Conservation (phyloP, 2,329 filamentous ascomycete genomes). For the Sclerotinia minor region DNA sequence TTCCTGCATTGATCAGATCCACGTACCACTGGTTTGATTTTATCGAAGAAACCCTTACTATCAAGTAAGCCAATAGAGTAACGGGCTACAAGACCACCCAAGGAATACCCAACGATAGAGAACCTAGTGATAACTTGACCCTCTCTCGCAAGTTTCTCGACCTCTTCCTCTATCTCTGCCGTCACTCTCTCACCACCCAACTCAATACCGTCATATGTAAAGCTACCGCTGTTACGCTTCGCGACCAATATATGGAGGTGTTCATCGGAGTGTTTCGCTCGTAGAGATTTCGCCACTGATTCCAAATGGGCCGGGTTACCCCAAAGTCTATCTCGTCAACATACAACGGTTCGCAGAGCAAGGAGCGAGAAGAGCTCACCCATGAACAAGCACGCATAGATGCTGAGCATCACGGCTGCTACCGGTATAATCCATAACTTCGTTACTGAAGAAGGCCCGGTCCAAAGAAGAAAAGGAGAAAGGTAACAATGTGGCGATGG, state of each 20-base stretch:
- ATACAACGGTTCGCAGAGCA: not conserved
- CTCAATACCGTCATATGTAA: constrained; percentile 71
- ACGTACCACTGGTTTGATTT: constrained; percentile 71
- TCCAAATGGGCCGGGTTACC: constrained; percentile 74
- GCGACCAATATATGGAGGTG: constrained; percentile 69
- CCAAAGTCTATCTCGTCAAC: constrained; percentile 59
- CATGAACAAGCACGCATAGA: constrained; percentile 75
- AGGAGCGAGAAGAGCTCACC: constrained; percentile 42
- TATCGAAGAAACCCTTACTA: constrained; percentile 76
- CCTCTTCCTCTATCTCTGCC: constrained; percentile 64
- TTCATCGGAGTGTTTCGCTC: constrained; percentile 60
- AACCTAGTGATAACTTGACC: constrained; percentile 77
- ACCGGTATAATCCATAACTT: constrained; percentile 51
- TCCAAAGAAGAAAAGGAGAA: constrained; percentile 43
- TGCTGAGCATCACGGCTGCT: constrained; percentile 61
- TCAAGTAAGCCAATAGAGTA: constrained; percentile 85
- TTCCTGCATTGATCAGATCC: not conserved
- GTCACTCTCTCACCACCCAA: constrained; percentile 67
- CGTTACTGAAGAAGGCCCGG: constrained; percentile 42
- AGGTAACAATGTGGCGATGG: constrained; percentile 38
- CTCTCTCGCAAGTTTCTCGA: constrained; percentile 55
- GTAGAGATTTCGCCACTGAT: constrained; percentile 65
- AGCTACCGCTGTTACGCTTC: constrained; percentile 71
- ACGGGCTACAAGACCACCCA: constrained; percentile 82
- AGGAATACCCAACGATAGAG: constrained; percentile 85